phyloP scores from a whole-genome alignment of 106 monocot genomes.

The Vanilla planifolia region DNA sequence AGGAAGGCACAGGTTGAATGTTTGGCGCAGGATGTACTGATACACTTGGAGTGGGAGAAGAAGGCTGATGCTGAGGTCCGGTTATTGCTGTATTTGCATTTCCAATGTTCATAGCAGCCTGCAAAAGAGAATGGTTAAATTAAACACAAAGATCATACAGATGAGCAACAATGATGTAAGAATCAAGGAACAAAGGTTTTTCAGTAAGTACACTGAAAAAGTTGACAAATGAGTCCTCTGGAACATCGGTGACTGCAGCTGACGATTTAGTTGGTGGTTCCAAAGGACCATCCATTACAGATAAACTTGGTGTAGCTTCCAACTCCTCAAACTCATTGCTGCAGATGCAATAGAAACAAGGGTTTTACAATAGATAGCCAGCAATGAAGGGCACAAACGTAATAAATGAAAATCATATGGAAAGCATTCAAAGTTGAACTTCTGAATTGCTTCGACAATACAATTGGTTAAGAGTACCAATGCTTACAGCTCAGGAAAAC shows the following conservation, averaged over 20 bases:
- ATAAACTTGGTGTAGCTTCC: slow-evolving; percentile 42
- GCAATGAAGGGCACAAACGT: too few relatives aligned
- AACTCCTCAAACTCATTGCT: slow-evolving; percentile 54
- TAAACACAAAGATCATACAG: too few relatives aligned
- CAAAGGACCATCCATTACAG: slow-evolving; percentile 36
- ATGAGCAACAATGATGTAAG: too few relatives aligned
- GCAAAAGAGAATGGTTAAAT: too few relatives aligned
- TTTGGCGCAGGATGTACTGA: slow-evolving; percentile 11
- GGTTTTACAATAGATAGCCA: not conserved
- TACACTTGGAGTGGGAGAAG: slow-evolving; percentile 9
- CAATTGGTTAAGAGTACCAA: too few relatives aligned
- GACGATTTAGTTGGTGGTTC: slow-evolving; percentile 27
- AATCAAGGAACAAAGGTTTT: too few relatives aligned
- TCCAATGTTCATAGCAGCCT: slow-evolving; percentile 41
- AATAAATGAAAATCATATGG: too few relatives aligned
- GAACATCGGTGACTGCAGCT: slow-evolving; percentile 21
- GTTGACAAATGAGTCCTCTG: slow-evolving; percentile 32
- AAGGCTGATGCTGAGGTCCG: slow-evolving; percentile 11
- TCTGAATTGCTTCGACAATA: too few relatives aligned
- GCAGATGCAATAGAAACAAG: slow-evolving; percentile 4
- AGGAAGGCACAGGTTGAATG: slow-evolving; percentile 19
- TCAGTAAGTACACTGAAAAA: slow-evolving; percentile 38
- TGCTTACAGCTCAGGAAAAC: too few relatives aligned
- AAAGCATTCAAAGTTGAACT: too few relatives aligned
- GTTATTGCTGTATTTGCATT: slow-evolving; percentile 18